These are phyloP conservation scores for Nepenthes mirabilis DNA, from an alignment of 148 eudicot species.

Conservation along the genomic window DNA sequence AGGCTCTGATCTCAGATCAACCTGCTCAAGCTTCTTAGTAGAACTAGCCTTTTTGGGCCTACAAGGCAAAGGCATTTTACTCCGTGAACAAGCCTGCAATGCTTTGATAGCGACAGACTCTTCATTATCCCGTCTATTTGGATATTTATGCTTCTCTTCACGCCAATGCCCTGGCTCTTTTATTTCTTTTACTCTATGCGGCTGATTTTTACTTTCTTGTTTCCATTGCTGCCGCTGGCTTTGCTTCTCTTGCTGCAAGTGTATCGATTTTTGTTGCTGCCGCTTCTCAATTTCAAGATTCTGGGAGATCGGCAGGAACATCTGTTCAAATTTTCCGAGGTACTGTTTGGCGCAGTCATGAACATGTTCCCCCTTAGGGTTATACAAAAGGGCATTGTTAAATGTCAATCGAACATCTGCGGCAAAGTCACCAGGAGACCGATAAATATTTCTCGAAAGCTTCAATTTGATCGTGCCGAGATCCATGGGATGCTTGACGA, in stretches of 20 bases:
- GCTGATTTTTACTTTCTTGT: neutral
- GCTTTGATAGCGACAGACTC: slow-evolving; percentile 23
- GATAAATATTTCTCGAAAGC: slow-evolving; percentile 39
- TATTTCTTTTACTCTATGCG: too few species aligned
- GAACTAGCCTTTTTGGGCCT: slow-evolving; percentile 18
- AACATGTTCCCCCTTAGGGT: slow-evolving; percentile 61
- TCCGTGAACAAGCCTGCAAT: slow-evolving; percentile 53
- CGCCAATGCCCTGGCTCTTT: too few species aligned
- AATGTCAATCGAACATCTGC: slow-evolving; percentile 78
- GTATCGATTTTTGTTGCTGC: slow-evolving; percentile 1
- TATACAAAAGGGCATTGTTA: slow-evolving; percentile 67
- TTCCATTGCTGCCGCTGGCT: neutral
- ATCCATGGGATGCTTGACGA: slow-evolving; percentile 95
- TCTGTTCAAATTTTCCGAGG: slow-evolving; percentile 32
- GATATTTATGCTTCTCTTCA: neutral
- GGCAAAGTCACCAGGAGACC: slow-evolving; percentile 47
- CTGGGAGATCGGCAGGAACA: slow-evolving; percentile 33
- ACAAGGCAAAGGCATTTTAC: slow-evolving; percentile 26
- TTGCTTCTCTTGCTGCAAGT: neutral
- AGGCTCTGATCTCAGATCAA: neutral
- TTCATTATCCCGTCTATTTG: neutral
- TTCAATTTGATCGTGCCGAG: slow-evolving; percentile 63
- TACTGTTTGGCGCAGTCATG: slow-evolving; percentile 8
- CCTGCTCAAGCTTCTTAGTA: slow-evolving; percentile 6
- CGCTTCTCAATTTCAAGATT: slow-evolving; percentile 20